Conservation (phyloP, 1,284 basidiomycete genomes). For the Ceratobasidium papillatum region DNA sequence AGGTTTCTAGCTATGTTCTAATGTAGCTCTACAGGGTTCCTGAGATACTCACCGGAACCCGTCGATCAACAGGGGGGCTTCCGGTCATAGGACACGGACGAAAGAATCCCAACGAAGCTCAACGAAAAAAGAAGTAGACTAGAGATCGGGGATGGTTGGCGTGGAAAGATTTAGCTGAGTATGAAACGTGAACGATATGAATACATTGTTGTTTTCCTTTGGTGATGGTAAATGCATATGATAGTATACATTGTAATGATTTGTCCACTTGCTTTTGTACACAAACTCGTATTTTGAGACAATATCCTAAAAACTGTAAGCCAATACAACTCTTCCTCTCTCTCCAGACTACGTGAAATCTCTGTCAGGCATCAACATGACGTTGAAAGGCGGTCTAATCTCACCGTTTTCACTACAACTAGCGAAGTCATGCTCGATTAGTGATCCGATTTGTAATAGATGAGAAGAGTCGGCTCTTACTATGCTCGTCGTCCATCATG, state of each 20-base stretch:
- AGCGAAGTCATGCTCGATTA: neutral
- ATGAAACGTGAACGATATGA: neutral
- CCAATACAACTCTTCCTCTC: neutral
- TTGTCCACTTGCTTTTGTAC: no score
- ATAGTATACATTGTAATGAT: no score
- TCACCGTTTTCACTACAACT: slow-evolving; percentile 9
- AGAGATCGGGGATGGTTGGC: neutral
- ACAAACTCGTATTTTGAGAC: neutral
- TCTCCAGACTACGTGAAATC: neutral
- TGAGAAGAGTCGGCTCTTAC: no score
- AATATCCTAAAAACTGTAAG: neutral
- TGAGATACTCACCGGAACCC: slow-evolving; percentile 58
- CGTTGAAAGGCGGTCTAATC: neutral
- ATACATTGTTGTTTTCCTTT: neutral
- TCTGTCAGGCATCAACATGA: neutral
- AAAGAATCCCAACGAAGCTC: slow-evolving; percentile 86
- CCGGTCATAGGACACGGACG: slow-evolving; percentile 85
- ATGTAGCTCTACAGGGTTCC: slow-evolving; percentile 60
- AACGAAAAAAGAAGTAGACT: slow-evolving; percentile 54
- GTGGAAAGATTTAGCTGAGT: neutral
- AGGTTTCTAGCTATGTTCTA: slow-evolving; percentile 74
- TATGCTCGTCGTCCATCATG: slow-evolving; percentile 21
- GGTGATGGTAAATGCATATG: neutral
- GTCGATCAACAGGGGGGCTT: slow-evolving; percentile 64
- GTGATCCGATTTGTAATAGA: no score